Conservation (phyloP, 2,329 filamentous ascomycete genomes). For the Zopfia rhizophila region DNA sequence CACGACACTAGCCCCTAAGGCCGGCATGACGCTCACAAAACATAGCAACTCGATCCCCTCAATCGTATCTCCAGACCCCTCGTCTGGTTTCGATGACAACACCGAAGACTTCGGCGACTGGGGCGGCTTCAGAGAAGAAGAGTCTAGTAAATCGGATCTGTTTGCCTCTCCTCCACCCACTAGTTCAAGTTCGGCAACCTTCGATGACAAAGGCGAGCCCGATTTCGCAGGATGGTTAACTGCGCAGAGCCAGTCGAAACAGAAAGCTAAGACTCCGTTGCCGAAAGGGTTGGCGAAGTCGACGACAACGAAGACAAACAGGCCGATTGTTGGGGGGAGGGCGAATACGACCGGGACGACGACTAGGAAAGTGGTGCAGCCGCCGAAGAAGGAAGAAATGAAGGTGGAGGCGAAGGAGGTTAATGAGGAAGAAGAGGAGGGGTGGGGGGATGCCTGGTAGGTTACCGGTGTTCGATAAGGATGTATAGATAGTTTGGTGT, state of each 20-base stretch:
- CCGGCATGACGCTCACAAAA: conserved; percentile 43
- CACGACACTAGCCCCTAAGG: conserved; percentile 57
- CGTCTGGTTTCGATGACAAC: conserved; percentile 61
- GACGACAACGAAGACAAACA: conserved; percentile 45
- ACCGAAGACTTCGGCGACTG: conserved; percentile 74
- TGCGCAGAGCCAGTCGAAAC: conserved; percentile 82
- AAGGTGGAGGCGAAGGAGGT: conserved; percentile 49
- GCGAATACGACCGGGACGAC: conserved; percentile 42
- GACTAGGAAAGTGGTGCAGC: conserved; percentile 40
- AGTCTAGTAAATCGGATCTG: conserved; percentile 60
- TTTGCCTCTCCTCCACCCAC: conserved; percentile 53
- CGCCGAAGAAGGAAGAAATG: conserved; percentile 42
- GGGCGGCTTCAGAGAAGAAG: conserved; percentile 73
- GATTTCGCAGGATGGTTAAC: conserved; percentile 97
- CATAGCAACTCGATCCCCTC: conserved; percentile 40
- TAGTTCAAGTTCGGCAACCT: conserved; percentile 61
- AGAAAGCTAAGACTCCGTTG: conserved; percentile 69
- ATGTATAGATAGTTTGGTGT: not conserved
- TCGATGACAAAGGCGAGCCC: conserved; percentile 86
- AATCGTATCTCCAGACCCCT: conserved; percentile 54
- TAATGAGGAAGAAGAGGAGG: conserved; percentile 54
- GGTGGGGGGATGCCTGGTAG: conserved; percentile 53
- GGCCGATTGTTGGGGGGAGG: conserved; percentile 40
- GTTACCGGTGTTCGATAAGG: not conserved
- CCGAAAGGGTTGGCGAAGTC: conserved; percentile 85